Percentiles rank a stretch among this genome's conserved stretches.
phyloP scores from a whole-genome alignment of 2,329 filamentous ascomycete species.

The Tolypocladium cylindrosporum region DNA sequence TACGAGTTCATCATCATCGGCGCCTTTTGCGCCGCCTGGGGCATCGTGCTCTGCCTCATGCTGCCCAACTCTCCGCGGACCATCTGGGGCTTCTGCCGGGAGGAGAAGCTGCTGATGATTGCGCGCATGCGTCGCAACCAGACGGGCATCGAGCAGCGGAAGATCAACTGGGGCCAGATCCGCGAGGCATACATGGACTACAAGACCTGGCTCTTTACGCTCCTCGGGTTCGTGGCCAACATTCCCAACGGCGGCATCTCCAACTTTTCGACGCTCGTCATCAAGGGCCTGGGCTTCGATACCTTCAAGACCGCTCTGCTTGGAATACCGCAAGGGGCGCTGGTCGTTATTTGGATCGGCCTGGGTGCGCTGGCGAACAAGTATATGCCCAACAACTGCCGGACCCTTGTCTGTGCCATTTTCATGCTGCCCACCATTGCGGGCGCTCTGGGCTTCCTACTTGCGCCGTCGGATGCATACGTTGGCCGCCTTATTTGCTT shows the following conservation, averaged over 20 bases:
- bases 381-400: conserved; percentile 32
- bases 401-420: conserved; percentile 41
- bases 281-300: conserved; percentile 45
- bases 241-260: conserved; percentile 48
- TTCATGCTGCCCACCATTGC: conserved; percentile 51
- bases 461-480: conserved; percentile 37
- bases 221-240: conserved; percentile 42
- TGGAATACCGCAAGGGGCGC: conserved; percentile 25
- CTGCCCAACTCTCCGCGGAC: conserved; percentile 49
- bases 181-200: conserved; percentile 45
- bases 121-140: conserved; percentile 45
- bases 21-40: conserved; percentile 48
- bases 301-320: conserved; percentile 25
- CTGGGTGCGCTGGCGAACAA: conserved; percentile 28
- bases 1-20: conserved; percentile 60
- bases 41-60: conserved; percentile 44
- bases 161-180: conserved; percentile 43
- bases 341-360: conserved; percentile 29
- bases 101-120: conserved; percentile 44
- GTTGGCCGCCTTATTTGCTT: conserved; percentile 47
- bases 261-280: conserved; percentile 52
- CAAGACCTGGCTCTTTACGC: conserved; percentile 49
- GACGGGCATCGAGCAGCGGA: conserved; percentile 48
- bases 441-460: conserved; percentile 47
- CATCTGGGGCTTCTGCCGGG: conserved; percentile 36